Evolutionary conservation across 108 stramenopile species (phyloP), one percentile per base, ranked within the genome.

Genomic region (Cyclotella distinguenda): DNA sequence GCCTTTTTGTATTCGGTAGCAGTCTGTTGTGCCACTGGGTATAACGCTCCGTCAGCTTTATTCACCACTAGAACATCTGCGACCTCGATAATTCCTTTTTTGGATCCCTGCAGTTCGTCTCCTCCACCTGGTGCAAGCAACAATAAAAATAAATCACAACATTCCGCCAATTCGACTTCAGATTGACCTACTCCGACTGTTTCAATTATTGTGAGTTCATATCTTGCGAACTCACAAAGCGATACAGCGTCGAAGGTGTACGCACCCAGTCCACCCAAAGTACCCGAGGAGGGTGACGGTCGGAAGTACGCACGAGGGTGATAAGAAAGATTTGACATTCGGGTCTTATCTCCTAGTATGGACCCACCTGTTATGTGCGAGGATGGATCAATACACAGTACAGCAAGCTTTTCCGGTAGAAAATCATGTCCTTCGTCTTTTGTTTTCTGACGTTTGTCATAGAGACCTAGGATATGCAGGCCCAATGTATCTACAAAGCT

Each of bases 321-420:
- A 27, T 82, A 72, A 3, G 91, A 86, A 22, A 99, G 84, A 67
- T 86, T 75, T 10, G 85, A 70, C 99, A 99, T 99, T 28, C 99
- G 86, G 0, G 99, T 99, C 61, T 96, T 97, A 68, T 99, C 99
- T 11, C 97, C 97, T 26, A 99, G 75, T 45, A 99, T 98, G n/a
- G 92, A 94, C 4, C 98, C 97, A 6, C 97, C 98, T 6, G 89
- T 91, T 6, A 88, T 64, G 34, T 69, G 66, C 2, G 91, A 94
- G 6, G 92, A 90, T 3, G 97, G 97, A 78, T 98, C 97, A 36
- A 96, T 80, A 43, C 93, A 86, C 46, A 97, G 86, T 2, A 96
- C 95, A 4, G 96, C 96, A 13, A 97, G 43, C 53, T 84, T 81
- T 22, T 72, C 45, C 6, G 76, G 74, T 35, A 42, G 25, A 32